These are phyloP conservation scores for Pichia sp. DNA, from an alignment of 1,139 yeast species.

Conservation along the genomic window DNA sequence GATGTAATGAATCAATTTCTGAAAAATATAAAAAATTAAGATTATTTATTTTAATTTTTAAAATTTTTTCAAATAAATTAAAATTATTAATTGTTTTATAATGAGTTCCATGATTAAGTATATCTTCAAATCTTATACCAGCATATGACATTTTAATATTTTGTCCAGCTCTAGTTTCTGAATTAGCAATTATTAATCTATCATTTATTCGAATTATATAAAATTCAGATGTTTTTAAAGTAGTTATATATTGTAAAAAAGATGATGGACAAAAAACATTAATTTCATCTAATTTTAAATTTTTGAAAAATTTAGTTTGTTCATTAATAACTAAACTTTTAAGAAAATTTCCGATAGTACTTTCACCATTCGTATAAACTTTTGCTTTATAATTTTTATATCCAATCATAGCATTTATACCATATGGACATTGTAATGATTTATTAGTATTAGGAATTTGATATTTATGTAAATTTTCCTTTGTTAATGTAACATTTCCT, in stretches of 20 bases:
- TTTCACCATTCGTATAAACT: constrained; percentile 5
- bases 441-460: background rate
- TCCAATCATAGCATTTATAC: constrained; percentile 12
- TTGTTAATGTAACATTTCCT: constrained; percentile 5
- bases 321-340: background rate
- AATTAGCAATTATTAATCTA: constrained; percentile 10
- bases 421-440: constrained; percentile 2
- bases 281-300: background rate
- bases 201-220: constrained; percentile 7
- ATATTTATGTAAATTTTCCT: background rate
- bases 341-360: constrained; percentile 8
- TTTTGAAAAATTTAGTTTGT: background rate
- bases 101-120: constrained; percentile 9
- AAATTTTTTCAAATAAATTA: constrained; percentile 10
- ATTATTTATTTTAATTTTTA: constrained; percentile 3
- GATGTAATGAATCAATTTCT: constrained; percentile 15
- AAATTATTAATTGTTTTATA: constrained; percentile 11
- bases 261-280: constrained; percentile 13
- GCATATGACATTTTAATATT: constrained; percentile 14
- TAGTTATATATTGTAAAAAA: constrained; percentile 14
- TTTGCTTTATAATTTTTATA: constrained; percentile 10
- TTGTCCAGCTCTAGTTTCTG: constrained; percentile 14
- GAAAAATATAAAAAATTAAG: constrained; percentile 11
- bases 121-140: constrained; percentile 21
- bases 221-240: constrained; percentile 8